These are phyloP conservation scores for Gomphus sp. DNA, from an alignment of 1,284 basidiomycete species.

Conservation along the genomic window DNA sequence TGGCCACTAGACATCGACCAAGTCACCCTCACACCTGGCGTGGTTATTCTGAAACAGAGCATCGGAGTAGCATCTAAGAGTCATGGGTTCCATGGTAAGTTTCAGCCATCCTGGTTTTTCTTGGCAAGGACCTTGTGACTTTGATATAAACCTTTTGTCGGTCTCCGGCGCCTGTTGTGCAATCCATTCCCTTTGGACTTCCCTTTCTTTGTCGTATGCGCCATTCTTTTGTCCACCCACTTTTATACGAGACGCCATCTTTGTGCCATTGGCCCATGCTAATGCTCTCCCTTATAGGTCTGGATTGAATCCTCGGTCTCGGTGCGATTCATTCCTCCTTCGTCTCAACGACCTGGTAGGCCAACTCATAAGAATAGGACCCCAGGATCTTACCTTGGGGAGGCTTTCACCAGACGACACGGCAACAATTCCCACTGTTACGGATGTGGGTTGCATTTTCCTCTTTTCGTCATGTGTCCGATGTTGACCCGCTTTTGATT, in stretches of 20 bases:
- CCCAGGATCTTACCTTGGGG: background rate
- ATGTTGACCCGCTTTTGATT: no score
- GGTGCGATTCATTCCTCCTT: background rate
- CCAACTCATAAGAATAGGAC: background rate
- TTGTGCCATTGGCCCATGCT: no score
- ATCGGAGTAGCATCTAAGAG: conserved; percentile 32
- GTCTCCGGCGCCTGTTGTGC: no score
- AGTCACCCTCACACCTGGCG: no score
- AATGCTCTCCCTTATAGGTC: background rate
- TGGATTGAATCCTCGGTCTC: background rate
- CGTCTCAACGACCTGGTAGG: background rate
- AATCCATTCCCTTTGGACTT: no score
- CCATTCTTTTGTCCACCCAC: background rate
- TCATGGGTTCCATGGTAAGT: conserved; percentile 23
- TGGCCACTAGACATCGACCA: no score
- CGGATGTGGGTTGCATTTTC: conserved; percentile 25
- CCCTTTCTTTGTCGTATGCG: no score
- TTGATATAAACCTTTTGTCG: no score
- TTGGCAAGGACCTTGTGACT: no score
- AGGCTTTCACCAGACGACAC: conserved; percentile 18
- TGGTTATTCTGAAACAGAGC: conserved; percentile 25
- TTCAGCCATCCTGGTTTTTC: no score
- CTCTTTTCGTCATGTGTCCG: background rate
- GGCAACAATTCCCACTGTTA: conserved; percentile 25
- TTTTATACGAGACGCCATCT: no score